Percentiles rank a stretch among this genome's conserved stretches.
These are phyloP conservation scores for Suhomyces vadensis DNA, from an alignment of 805 yeast genomes.

Conservation along the genomic window DNA sequence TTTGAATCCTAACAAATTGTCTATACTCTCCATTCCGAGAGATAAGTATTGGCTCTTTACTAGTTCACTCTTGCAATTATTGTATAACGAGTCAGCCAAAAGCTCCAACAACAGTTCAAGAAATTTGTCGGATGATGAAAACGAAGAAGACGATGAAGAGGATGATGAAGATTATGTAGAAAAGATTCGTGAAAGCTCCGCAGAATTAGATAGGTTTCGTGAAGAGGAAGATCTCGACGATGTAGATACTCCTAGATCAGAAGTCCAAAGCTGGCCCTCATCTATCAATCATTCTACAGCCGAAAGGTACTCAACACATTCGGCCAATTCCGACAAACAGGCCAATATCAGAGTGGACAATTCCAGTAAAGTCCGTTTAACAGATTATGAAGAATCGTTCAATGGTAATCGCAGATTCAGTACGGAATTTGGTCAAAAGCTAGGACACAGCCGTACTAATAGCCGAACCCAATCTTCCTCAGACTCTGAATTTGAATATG, in stretches of 20 bases:
- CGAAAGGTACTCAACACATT: not conserved
- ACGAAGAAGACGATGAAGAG: conserved; percentile 1
- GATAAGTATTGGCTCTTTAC: conserved; percentile 54
- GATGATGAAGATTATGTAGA: conserved; percentile 11
- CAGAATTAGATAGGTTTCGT: conserved; percentile 10
- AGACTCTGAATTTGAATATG: conserved; percentile 9
- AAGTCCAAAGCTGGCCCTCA: conserved; percentile 2
- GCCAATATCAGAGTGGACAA: conserved; percentile 20
- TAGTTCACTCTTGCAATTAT: conserved; percentile 49
- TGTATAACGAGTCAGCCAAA: conserved; percentile 37
- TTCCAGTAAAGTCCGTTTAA: conserved; percentile 26
- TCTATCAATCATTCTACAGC: not conserved
- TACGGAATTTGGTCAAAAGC: not conserved
- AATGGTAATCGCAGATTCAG: not conserved
- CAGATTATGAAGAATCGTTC: conserved; percentile 5
- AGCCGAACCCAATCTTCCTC: conserved; percentile 11
- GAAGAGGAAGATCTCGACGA: conserved; percentile 4
- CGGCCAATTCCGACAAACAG: conserved; percentile 2
- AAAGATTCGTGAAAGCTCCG: not conserved
- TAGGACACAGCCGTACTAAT: not conserved
- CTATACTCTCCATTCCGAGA: conserved; percentile 55
- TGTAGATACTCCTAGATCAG: not conserved
- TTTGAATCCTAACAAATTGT: conserved; percentile 45
- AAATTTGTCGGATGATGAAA: conserved; percentile 11
- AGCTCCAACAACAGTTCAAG: conserved; percentile 12